phyloP scores from a whole-genome alignment of 768 basidiomycete genomes.

The Hydnum rufescens region DNA sequence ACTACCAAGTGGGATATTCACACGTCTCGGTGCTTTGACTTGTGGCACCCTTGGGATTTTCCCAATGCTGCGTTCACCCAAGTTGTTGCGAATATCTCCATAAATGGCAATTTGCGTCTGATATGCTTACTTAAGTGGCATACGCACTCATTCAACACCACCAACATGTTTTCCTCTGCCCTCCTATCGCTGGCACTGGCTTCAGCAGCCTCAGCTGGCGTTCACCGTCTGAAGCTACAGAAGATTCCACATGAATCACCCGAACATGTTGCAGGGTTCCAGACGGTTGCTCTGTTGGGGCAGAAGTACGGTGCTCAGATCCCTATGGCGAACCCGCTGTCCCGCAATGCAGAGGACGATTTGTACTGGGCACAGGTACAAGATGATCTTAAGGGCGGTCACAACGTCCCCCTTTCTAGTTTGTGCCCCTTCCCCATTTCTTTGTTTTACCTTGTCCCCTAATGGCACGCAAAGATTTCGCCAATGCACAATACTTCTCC shows the following conservation, averaged over 20 bases:
- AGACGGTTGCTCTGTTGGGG: constrained; percentile 63
- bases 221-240: constrained; percentile 77
- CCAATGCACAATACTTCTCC: constrained; percentile 95
- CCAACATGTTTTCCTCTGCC: constrained; percentile 7
- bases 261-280: constrained; percentile 38
- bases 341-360: constrained; percentile 27
- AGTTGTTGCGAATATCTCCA: too few species aligned
- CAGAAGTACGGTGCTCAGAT: constrained; percentile 71
- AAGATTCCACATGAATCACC: constrained; percentile 44
- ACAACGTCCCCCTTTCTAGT: constrained; percentile 81
- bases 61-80: too few species aligned
- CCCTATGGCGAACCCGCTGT: constrained; percentile 20
- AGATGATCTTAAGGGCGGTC: constrained; percentile 53
- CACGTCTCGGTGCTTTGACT: too few species aligned
- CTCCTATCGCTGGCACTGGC: constrained; percentile 14
- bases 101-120: too few species aligned
- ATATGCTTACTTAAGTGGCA: too few species aligned
- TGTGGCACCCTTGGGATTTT: too few species aligned
- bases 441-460: constrained; percentile 6
- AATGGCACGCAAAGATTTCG: constrained; percentile 52
- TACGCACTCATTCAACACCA: too few species aligned
- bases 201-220: constrained; percentile 30
- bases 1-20: too few species aligned
- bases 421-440: constrained; percentile 17
- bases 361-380: constrained; percentile 58